phyloP scores from a whole-genome alignment of 148 eudicot genomes.

The Camellia granthamiana region DNA sequence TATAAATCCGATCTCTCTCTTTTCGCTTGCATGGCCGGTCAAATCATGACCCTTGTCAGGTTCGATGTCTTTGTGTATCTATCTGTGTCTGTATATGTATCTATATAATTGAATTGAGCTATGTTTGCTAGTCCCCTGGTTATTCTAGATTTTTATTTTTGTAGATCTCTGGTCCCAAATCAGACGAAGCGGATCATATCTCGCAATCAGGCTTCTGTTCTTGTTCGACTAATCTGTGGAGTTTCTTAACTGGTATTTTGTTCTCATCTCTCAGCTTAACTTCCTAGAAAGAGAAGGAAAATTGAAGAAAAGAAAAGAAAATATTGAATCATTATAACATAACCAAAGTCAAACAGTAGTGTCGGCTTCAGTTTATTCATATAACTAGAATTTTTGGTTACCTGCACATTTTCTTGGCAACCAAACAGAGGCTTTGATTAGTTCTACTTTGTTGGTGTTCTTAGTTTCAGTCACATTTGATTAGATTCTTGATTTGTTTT shows the following conservation, averaged over 20 bases:
- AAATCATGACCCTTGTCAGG: neutral
- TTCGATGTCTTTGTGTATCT: conserved; percentile 3
- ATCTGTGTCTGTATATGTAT: neutral
- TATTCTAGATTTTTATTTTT: neutral
- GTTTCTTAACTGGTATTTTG: conserved; percentile 5
- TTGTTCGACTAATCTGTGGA: neutral
- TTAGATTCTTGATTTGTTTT: conserved; percentile 4
- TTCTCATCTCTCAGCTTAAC: neutral
- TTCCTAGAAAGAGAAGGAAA: neutral
- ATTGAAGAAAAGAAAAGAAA: neutral
- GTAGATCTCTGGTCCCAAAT: neutral
- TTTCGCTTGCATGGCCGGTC: conserved; percentile 22
- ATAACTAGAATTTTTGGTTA: neutral
- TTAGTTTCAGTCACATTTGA: neutral
- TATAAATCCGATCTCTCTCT: neutral
- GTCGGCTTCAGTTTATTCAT: neutral
- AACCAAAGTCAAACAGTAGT: neutral
- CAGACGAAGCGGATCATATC: neutral
- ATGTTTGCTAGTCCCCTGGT: neutral
- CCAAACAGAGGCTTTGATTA: neutral
- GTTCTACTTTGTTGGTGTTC: neutral
- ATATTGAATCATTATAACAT: neutral
- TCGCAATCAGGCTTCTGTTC: neutral
- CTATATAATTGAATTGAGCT: conserved; percentile 2
- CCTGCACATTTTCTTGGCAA: neutral